Percentiles rank a stretch among this genome's conserved stretches.
phyloP scores from a whole-genome alignment of 23 red algal species.

The Gracilariopsis chorda region DNA sequence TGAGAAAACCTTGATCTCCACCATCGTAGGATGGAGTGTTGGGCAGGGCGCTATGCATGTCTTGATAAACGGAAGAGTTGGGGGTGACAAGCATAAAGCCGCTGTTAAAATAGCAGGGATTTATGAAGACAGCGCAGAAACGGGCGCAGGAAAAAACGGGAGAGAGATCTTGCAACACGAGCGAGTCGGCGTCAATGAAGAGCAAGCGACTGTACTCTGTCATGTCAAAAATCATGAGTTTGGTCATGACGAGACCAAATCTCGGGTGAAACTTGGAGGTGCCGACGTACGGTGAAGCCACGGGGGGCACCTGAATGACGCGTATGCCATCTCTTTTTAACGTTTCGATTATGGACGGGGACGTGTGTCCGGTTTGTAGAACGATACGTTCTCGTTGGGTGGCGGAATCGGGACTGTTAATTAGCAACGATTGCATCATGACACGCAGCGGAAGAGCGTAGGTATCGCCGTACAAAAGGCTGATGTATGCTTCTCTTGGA shows the following conservation, averaged over 20 bases:
- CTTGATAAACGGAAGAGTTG: constrained; percentile 20
- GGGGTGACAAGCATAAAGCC: constrained; percentile 87
- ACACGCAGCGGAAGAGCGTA: constrained; percentile 81
- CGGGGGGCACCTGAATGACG: constrained; percentile 46
- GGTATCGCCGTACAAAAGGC: constrained; percentile 80
- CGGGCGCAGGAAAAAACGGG: constrained; percentile 72
- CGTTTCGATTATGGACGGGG: constrained; percentile 26
- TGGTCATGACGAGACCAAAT: constrained; percentile 85
- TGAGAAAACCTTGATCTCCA: constrained; percentile 97
- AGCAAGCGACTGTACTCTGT: constrained; percentile 58
- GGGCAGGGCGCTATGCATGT: constrained; percentile 69
- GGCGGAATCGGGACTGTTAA: constrained; percentile 67
- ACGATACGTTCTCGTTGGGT: constrained; percentile 44
- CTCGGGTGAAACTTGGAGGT: constrained; percentile 51
- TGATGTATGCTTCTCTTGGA: constrained; percentile 89
- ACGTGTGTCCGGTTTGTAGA: constrained; percentile 70
- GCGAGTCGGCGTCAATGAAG: constrained; percentile 84
- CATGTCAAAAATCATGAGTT: constrained; percentile 81
- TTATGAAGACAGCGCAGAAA: constrained; percentile 89
- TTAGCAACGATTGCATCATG: constrained; percentile 72
- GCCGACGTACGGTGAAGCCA: constrained; percentile 61
- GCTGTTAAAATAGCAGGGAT: constrained; percentile 91
- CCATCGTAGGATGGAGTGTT: constrained; percentile 81
- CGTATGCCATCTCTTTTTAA: constrained; percentile 65
- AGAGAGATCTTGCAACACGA: constrained; percentile 71